Conservation (phyloP, 345 rosid genomes). For the Schrenkiella parvula region DNA sequence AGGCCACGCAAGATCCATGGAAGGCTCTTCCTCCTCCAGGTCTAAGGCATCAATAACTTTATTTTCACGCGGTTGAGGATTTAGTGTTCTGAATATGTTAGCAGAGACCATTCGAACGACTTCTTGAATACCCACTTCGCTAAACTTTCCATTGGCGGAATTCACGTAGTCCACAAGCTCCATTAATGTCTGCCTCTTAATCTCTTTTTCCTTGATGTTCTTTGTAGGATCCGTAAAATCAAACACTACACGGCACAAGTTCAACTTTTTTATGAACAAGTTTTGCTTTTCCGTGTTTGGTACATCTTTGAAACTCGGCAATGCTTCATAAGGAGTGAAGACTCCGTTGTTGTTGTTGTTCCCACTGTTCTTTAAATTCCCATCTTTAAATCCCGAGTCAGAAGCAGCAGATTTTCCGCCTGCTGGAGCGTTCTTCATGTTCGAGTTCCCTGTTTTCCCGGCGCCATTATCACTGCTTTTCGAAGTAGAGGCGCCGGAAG, state of each 20-base stretch:
- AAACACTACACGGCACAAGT: slow-evolving; percentile 53
- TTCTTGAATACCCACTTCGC: slow-evolving; percentile 54
- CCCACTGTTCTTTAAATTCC: slow-evolving; percentile 38
- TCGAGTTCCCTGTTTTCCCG: slow-evolving; percentile 16
- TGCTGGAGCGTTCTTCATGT: slow-evolving; percentile 18
- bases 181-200: slow-evolving; percentile 65
- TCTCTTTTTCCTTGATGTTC: slow-evolving; percentile 63
- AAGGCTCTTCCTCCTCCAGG: slow-evolving; percentile 70
- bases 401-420: slow-evolving; percentile 32
- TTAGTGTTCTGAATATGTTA: slow-evolving; percentile 56
- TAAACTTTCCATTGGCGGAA: slow-evolving; percentile 51
- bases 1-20: slow-evolving; percentile 78
- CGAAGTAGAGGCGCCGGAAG: slow-evolving; percentile 34
- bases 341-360: slow-evolving; percentile 24
- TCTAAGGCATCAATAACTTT: slow-evolving; percentile 60
- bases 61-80: slow-evolving; percentile 61
- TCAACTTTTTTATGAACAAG: slow-evolving; percentile 50
- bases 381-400: slow-evolving; percentile 43
- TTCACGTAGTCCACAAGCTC: slow-evolving; percentile 69
- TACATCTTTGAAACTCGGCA: slow-evolving; percentile 60
- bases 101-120: slow-evolving; percentile 56
- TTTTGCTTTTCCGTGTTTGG: slow-evolving; percentile 54
- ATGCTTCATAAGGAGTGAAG: slow-evolving; percentile 47
- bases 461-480: slow-evolving; percentile 37
- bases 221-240: slow-evolving; percentile 61